Base-by-base conservation (phyloP, 163 green algal species). In the Coccomyxa subellipsoidea region DNA sequence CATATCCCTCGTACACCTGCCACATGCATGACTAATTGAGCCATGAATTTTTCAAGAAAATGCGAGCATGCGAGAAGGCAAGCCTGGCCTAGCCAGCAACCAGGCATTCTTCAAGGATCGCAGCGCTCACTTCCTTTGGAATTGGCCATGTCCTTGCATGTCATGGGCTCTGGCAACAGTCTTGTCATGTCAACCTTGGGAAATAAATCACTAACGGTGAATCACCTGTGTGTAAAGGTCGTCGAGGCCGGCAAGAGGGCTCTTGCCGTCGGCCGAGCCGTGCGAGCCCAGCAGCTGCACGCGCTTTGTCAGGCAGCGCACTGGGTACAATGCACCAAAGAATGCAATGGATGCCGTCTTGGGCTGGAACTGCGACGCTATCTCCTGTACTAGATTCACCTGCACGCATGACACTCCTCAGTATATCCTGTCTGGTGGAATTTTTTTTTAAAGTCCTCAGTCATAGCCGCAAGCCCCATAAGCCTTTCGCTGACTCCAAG, bases 1-100 rank as follows among this genome's bases (percentile, higher is more conserved):
- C 66, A 73, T 73, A 73, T 18, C 66, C 66, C 66, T 73, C 66
- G 4, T 73, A 73, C n/a, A 73, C 66, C 66, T 73, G 66, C 66
- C 31, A 34, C 66, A 36, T 73, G 27, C 66, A 73, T 73, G 8
- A 36, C 47, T 35, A 34, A 8, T 21, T 32, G 21, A 73, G 18
- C 66, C 66, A 1, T 73, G 27, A 0, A 73, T 59, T 18, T 18
- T 21, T 59, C 7, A 36, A 15, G 21, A 73, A 35, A 35, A 4
- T 23, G 2, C 31, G 32, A 66, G 18, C 47, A 66, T 66, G 12
- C 47, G 12, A 12, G 47, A 29, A 66, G 12, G 47, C 47, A 12
- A 12, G 12, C 12, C 18, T 29, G 12, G 47, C 47, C 47, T 66
- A 66, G 47, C 47, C 47, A 18, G 12, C 12, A n/a, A n/a, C n/a